Percentiles rank a stretch among this genome's conserved stretches.
phyloP scores from a whole-genome alignment of 176 grass and related monocot species.

The Echinochloa phyllopogon region DNA sequence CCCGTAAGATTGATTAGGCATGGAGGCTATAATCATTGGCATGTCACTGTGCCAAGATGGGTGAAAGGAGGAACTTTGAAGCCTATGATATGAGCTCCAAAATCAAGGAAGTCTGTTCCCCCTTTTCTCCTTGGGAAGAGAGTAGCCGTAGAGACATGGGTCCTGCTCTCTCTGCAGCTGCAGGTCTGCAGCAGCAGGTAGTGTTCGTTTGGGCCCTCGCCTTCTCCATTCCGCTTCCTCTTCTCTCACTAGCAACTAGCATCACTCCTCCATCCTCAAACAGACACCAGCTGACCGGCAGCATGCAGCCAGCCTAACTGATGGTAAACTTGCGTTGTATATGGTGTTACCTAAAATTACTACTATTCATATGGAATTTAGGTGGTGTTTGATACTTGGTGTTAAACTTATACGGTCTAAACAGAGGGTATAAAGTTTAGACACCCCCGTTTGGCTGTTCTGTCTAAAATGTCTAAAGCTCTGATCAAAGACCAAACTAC shows the following conservation, averaged over 20 bases:
- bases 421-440: no score
- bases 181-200: slow-evolving; percentile 32
- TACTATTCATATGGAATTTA: not conserved
- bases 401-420: no score
- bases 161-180: slow-evolving; percentile 12
- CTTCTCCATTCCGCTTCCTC: not conserved
- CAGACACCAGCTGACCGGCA: not conserved
- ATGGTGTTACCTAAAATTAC: not conserved
- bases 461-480: no score
- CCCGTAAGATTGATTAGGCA: slow-evolving; percentile 31
- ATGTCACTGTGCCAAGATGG: slow-evolving; percentile 51
- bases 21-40: slow-evolving; percentile 57
- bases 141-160: slow-evolving; percentile 4
- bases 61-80: slow-evolving; percentile 47
- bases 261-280: not conserved
- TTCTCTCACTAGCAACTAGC: not conserved
- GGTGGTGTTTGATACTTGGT: no score
- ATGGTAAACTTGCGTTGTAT: not conserved
- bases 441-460: no score
- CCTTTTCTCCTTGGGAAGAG: slow-evolving; percentile 45
- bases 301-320: not conserved
- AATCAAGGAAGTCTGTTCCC: slow-evolving; percentile 36
- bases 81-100: slow-evolving; percentile 49
- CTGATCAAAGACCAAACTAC: no score
- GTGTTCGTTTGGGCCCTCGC: slow-evolving; percentile 37